Percentiles rank a stretch among this genome's conserved stretches.
phyloP scores from a whole-genome alignment of 768 basidiomycete genomes.

The Lactarius hatsudake region DNA sequence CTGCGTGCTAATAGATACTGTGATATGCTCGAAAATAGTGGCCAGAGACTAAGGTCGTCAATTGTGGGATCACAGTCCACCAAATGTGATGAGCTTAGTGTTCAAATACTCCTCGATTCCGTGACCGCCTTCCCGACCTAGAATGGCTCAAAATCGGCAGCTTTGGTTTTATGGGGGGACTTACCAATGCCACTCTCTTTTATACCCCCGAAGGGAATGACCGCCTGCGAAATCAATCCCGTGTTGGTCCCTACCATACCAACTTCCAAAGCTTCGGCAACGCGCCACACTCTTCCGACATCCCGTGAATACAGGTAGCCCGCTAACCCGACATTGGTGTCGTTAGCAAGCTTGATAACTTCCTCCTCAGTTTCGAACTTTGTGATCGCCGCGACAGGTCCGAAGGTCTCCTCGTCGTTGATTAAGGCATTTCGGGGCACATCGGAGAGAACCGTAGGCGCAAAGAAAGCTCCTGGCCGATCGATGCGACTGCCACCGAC shows the following conservation, averaged over 20 bases:
- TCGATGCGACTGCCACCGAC: conserved; percentile 78
- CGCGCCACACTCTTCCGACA: conserved; percentile 87
- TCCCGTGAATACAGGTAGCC: conserved; percentile 93
- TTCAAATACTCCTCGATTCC: conserved; percentile 90
- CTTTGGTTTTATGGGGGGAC: conserved; percentile 30
- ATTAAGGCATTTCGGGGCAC: conserved; percentile 68
- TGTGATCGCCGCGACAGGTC: conserved; percentile 81
- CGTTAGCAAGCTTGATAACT: conserved; percentile 82
- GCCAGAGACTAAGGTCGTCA: neutral
- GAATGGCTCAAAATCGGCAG: conserved; percentile 3
- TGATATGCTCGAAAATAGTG: neutral
- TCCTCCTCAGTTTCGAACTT: conserved; percentile 95
- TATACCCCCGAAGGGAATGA: conserved; percentile 86
- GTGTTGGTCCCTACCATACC: conserved; percentile 91
- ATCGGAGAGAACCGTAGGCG: conserved; percentile 86
- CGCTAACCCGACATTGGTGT: conserved; percentile 79
- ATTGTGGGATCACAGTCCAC: conserved; percentile 47
- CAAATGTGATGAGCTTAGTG: conserved; percentile 77
- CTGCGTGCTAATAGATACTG: neutral
- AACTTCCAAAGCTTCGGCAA: conserved; percentile 91
- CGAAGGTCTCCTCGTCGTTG: conserved; percentile 90
- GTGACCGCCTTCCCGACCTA: conserved; percentile 82
- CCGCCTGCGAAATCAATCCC: conserved; percentile 71
- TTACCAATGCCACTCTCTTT: conserved; percentile 80
- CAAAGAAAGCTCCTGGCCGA: conserved; percentile 65